phyloP scores from a whole-genome alignment of 306 rosid genomes.

The Medicago truncatula region DNA sequence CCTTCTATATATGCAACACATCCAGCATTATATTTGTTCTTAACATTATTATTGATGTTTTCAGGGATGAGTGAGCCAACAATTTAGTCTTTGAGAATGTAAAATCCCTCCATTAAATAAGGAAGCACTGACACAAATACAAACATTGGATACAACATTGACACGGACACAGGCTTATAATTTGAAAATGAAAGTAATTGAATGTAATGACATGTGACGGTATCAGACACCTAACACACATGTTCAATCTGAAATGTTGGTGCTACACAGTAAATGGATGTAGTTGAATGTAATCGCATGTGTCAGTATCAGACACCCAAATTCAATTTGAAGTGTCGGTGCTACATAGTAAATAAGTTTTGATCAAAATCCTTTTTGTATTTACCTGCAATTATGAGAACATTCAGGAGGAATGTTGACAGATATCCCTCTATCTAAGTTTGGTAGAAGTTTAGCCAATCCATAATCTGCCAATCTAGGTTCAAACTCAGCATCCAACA shows the following conservation, averaged over 20 bases:
- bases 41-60: no score
- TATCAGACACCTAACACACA: not conserved
- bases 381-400: slow-evolving; percentile 75
- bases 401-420: slow-evolving; percentile 79
- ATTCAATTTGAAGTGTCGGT: no score
- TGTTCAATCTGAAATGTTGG: not conserved
- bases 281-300: no score
- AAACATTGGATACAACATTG: not conserved
- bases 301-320: no score
- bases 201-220: not conserved
- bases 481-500: slow-evolving; percentile 87
- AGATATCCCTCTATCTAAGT: slow-evolving; percentile 60
- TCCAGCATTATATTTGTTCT: no score
- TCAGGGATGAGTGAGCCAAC: no score
- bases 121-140: not conserved
- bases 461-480: slow-evolving; percentile 91
- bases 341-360: not conserved
- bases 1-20: no score
- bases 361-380: slow-evolving; percentile 27
- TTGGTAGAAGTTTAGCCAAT: slow-evolving; percentile 68
- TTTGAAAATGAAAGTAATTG: not conserved
- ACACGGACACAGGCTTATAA: not conserved
- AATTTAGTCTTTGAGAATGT: no score
- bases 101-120: not conserved
- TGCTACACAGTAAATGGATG: not conserved